Evolutionary conservation across 2,329 filamentous ascomycete genomes (phyloP).

Genomic region (Ophiostoma perfectum): DNA sequence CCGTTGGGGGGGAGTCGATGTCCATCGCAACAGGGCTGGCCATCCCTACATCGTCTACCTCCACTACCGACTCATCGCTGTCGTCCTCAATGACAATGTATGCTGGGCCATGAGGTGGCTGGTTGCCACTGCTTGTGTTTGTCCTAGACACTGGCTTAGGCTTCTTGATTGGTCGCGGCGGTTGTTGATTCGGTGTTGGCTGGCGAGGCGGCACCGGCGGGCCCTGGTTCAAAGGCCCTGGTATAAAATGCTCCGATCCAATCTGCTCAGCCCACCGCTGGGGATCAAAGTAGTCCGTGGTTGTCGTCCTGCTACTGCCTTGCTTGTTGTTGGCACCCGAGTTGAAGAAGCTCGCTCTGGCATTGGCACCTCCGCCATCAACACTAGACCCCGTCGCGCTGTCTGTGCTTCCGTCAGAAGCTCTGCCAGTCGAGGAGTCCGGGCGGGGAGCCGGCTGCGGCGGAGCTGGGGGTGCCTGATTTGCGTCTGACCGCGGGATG

Average conservation of each 20-base stretch:
- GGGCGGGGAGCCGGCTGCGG: conserved; percentile 25
- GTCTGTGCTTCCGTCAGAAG: conserved; percentile 23
- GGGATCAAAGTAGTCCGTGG: conserved; percentile 42
- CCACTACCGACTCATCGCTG: conserved; percentile 25
- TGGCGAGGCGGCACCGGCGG: conserved; percentile 41
- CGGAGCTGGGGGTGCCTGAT: conserved; percentile 5
- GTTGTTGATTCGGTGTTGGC: conserved; percentile 39
- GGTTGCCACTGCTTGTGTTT: conserved; percentile 4
- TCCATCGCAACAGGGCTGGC: conserved; percentile 59
- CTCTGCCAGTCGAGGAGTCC: conserved; percentile 14
- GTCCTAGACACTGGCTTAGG: conserved; percentile 51
- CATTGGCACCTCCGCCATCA: background rate
- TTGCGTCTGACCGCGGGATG: conserved; percentile 14
- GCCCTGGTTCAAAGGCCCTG: conserved; percentile 32
- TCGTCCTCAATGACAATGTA: conserved; percentile 40
- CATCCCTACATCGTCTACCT: background rate
- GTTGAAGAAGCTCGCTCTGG: background rate
- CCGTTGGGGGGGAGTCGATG: conserved; percentile 50
- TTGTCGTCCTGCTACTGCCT: conserved; percentile 27
- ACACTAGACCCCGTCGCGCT: conserved; percentile 13
- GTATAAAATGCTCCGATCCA: conserved; percentile 50
- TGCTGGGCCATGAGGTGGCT: background rate
- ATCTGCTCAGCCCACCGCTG: conserved; percentile 52
- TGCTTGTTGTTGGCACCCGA: background rate
- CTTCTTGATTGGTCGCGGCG: conserved; percentile 47